Percentiles rank a stretch among this genome's conserved stretches.
phyloP scores from a whole-genome alignment of 305 asterid species.

The Lippia alba region DNA sequence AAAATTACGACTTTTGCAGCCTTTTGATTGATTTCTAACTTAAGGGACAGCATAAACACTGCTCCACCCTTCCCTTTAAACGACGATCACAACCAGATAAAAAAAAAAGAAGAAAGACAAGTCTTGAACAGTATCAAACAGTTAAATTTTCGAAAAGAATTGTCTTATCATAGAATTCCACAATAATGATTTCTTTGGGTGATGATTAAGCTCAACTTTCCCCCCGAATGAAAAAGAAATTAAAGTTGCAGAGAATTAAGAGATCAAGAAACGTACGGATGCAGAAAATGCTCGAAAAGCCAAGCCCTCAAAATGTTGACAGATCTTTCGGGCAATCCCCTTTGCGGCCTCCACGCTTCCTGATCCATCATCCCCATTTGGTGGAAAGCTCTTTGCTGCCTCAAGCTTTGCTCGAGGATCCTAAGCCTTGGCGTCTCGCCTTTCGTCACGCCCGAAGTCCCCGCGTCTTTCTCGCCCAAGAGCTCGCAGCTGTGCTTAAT shows the following conservation, averaged over 20 bases:
- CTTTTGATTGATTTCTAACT: constrained; percentile 24
- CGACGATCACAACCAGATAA: constrained; percentile 40
- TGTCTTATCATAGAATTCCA: constrained; percentile 63
- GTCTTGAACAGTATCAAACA: constrained; percentile 14
- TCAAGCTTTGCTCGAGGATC: constrained; percentile 76
- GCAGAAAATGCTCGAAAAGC: constrained; percentile 97
- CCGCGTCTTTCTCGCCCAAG: constrained; percentile 82
- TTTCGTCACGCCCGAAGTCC: constrained; percentile 72
- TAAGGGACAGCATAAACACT: constrained; percentile 44
- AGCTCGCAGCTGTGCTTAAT: constrained; percentile 74
- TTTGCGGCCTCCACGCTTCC: constrained; percentile 97
- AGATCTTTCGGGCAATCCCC: constrained; percentile 94
- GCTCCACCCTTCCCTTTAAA: constrained; percentile 37
- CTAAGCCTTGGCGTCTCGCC: constrained; percentile 93
- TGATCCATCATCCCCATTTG: constrained; percentile 99
- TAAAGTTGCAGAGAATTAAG: constrained; percentile 16
- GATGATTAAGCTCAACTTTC: constrained; percentile 37
- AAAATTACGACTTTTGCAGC: constrained; percentile 47
- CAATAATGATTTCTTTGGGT: constrained; percentile 45
- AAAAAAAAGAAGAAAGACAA: constrained; percentile 35
- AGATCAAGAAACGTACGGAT: constrained; percentile 71
- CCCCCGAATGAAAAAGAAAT: constrained; percentile 31
- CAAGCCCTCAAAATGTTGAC: constrained; percentile 93
- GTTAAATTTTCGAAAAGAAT: constrained; percentile 11
- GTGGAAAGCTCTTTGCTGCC: constrained; percentile 86